phyloP scores from a whole-genome alignment of 2,329 filamentous ascomycete genomes.

The Pestalotiopsis sp. region DNA sequence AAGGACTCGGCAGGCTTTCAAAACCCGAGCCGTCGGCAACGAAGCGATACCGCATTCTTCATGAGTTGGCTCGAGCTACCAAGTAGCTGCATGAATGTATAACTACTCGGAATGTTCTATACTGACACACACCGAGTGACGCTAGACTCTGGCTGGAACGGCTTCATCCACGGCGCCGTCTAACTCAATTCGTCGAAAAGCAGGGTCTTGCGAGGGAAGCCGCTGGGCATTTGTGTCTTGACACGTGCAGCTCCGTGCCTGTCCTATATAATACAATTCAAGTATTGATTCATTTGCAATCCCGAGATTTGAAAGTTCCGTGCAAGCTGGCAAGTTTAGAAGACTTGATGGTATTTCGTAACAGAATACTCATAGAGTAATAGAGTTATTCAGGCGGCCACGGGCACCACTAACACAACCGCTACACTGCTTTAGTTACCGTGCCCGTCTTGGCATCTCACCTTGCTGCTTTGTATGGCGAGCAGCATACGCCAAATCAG shows the following conservation, averaged over 20 bases:
- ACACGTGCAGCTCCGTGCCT: not conserved
- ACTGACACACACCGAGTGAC: not conserved
- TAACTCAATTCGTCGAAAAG: not conserved
- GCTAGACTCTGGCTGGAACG: not conserved
- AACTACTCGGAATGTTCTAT: not conserved
- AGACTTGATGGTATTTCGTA: no score
- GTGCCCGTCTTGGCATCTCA: not conserved
- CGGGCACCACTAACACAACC: not conserved
- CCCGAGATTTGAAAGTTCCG: no score
- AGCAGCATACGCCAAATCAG: not conserved
- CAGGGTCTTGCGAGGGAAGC: not conserved
- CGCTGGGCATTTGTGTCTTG: not conserved
- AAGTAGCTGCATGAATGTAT: not conserved
- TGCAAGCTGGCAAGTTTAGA: not conserved
- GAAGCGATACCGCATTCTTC: not conserved
- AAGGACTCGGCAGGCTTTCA: not conserved
- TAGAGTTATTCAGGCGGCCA: not conserved
- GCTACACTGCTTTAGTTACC: not conserved
- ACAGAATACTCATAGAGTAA: not conserved
- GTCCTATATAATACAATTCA: no score
- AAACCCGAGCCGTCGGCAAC: not conserved
- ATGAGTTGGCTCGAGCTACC: not conserved
- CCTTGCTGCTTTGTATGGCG: not conserved
- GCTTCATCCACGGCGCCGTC: not conserved
- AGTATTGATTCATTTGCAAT: no score